Conservation (phyloP, 2,329 filamentous ascomycete species). For the Arthrinium puccinioides region DNA sequence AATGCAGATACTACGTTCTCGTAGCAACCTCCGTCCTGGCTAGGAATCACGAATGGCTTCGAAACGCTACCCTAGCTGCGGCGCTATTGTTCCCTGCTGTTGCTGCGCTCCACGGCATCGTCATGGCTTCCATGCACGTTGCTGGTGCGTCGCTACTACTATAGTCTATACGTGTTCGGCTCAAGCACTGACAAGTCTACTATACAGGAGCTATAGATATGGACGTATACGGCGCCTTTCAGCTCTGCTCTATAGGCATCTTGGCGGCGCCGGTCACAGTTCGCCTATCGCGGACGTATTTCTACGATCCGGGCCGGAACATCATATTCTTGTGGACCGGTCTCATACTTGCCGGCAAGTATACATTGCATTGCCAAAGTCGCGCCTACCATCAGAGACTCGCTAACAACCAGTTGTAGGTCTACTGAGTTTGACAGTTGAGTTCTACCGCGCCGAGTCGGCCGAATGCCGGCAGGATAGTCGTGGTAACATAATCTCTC, state of each 20-base stretch:
- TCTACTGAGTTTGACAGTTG: constrained; percentile 52
- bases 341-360: constrained; percentile 50
- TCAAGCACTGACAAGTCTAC: background rate
- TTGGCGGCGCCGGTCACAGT: constrained; percentile 57
- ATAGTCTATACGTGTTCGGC: background rate
- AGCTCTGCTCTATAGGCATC: constrained; percentile 59
- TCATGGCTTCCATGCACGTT: constrained; percentile 50
- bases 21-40: constrained; percentile 56
- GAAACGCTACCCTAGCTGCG: constrained; percentile 55
- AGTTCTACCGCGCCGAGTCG: constrained; percentile 51
- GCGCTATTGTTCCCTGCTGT: constrained; percentile 56
- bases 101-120: constrained; percentile 56
- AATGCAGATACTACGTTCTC: constrained; percentile 54
- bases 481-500: constrained; percentile 26
- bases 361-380: background rate
- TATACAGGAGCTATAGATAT: constrained; percentile 55
- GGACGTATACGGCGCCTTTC: constrained; percentile 62
- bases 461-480: constrained; percentile 33
- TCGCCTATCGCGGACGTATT: constrained; percentile 55
- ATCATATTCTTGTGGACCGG: constrained; percentile 61
- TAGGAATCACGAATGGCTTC: constrained; percentile 54
- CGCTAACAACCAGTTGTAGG: constrained; percentile 14
- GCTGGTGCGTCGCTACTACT: constrained; percentile 35
- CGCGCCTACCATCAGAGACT: background rate
- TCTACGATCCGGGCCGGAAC: constrained; percentile 55